phyloP scores from a whole-genome alignment of 1,284 basidiomycete species.

The Marasmius fiardii region DNA sequence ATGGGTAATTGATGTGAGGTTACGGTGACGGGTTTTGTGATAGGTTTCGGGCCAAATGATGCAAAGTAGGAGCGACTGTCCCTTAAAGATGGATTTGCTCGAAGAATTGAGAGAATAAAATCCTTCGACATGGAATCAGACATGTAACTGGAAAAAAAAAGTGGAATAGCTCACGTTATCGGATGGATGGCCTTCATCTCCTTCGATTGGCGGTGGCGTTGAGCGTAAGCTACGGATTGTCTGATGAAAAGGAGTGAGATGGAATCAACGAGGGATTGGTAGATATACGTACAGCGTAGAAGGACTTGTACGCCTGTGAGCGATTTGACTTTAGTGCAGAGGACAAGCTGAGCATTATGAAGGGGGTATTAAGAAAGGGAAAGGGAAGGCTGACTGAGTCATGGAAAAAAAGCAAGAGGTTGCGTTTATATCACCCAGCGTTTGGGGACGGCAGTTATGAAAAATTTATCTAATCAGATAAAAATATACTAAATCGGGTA shows the following conservation, averaged over 20 bases:
- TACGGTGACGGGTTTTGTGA: slow-evolving; percentile 22
- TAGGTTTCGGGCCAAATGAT: slow-evolving; percentile 70
- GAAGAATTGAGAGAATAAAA: slow-evolving; percentile 93
- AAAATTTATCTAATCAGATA: slow-evolving; percentile 19
- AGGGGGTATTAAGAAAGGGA: slow-evolving; percentile 12
- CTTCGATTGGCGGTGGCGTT: slow-evolving; percentile 30
- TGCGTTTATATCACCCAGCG: not conserved
- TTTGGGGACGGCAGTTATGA: not conserved
- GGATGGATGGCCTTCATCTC: slow-evolving; percentile 44
- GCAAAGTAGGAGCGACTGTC: slow-evolving; percentile 90
- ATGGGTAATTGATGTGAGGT: slow-evolving; percentile 20
- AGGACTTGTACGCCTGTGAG: slow-evolving; percentile 48
- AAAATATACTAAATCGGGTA: not conserved
- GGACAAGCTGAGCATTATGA: slow-evolving; percentile 27
- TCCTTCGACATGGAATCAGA: slow-evolving; percentile 54
- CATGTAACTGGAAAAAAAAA: slow-evolving; percentile 4
- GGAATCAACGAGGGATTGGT: not conserved
- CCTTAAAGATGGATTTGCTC: slow-evolving; percentile 88
- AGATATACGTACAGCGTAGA: slow-evolving; percentile 52
- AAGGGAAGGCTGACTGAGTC: not conserved
- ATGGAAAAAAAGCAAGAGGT: not conserved
- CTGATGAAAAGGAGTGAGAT: slow-evolving; percentile 26
- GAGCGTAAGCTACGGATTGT: slow-evolving; percentile 46
- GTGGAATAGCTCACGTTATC: slow-evolving; percentile 42
- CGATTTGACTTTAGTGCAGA: slow-evolving; percentile 28